Evolutionary conservation across 345 rosid species (phyloP).

Genomic region (Salix brachista): DNA sequence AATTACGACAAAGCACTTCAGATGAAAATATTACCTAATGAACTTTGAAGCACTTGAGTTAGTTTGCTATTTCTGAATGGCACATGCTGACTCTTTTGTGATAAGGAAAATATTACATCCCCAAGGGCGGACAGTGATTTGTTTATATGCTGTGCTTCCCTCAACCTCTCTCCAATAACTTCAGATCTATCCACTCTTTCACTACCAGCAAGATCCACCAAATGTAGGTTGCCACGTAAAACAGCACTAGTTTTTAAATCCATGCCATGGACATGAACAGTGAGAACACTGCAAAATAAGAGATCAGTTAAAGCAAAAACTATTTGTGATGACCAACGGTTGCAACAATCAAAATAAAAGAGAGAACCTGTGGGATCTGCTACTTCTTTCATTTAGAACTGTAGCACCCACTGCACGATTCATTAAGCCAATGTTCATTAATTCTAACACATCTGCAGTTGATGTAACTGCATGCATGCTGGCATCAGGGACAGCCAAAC

Average conservation of each 20-base stretch:
- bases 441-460: conserved; percentile 75
- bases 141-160: conserved; percentile 95
- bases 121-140: conserved; percentile 94
- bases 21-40: conserved; percentile 53
- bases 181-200: conserved; percentile 97
- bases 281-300: conserved; percentile 64
- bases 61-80: conserved; percentile 96
- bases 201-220: conserved; percentile 98
- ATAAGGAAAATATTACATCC: conserved; percentile 86
- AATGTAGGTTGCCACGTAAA: conserved; percentile 76
- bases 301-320: background rate
- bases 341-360: conserved; percentile 11
- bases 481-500: conserved; percentile 97
- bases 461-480: conserved; percentile 81
- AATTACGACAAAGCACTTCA: background rate
- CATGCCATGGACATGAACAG: conserved; percentile 81
- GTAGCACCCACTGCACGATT: conserved; percentile 93
- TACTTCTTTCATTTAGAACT: conserved; percentile 90
- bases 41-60: conserved; percentile 98
- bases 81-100: conserved; percentile 80
- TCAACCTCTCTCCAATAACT: conserved; percentile 91
- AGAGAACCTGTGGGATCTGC: conserved; percentile 92
- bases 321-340: background rate
- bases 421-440: conserved; percentile 74
- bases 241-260: conserved; percentile 65